Conservation (phyloP, 2,329 filamentous ascomycete species). For the Cladosporium sp. region DNA sequence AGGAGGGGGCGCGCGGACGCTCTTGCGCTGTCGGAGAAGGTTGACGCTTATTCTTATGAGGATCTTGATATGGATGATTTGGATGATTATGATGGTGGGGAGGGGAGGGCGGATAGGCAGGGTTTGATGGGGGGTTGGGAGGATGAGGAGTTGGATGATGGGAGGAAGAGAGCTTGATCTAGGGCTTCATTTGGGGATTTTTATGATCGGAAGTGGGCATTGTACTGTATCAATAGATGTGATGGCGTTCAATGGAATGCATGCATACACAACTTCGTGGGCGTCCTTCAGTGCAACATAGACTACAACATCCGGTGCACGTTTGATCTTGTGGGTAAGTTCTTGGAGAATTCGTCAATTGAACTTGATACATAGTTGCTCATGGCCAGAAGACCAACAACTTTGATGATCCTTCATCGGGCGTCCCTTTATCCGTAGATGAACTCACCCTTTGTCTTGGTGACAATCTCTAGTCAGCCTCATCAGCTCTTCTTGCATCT, state of each 20-base stretch:
- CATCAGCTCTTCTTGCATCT: slow-evolving; percentile 57
- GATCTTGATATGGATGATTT: slow-evolving; percentile 9
- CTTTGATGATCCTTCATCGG: slow-evolving; percentile 37
- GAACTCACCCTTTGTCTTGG: slow-evolving; percentile 40
- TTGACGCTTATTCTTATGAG: not conserved
- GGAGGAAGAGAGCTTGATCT: slow-evolving; percentile 1
- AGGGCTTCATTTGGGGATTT: too few relatives aligned
- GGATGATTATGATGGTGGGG: slow-evolving; percentile 1
- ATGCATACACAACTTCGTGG: too few relatives aligned
- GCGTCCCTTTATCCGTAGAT: slow-evolving; percentile 47
- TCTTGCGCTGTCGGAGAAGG: slow-evolving; percentile 18
- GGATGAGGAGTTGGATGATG: not conserved
- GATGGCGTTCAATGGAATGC: too few relatives aligned
- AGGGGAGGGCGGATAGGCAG: not conserved
- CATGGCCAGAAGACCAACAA: not conserved
- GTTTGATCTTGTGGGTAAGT: too few relatives aligned
- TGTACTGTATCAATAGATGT: too few relatives aligned
- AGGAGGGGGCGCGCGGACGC: slow-evolving; percentile 45
- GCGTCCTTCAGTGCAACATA: too few relatives aligned
- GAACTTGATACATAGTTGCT: too few relatives aligned
- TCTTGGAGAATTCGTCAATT: too few relatives aligned
- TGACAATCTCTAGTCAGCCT: slow-evolving; percentile 54
- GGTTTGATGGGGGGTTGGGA: slow-evolving; percentile 9
- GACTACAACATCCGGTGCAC: too few relatives aligned
- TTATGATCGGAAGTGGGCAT: too few relatives aligned